phyloP scores from a whole-genome alignment of 1,284 basidiomycete species.

The Austroboletus olivaceoglutinosus region DNA sequence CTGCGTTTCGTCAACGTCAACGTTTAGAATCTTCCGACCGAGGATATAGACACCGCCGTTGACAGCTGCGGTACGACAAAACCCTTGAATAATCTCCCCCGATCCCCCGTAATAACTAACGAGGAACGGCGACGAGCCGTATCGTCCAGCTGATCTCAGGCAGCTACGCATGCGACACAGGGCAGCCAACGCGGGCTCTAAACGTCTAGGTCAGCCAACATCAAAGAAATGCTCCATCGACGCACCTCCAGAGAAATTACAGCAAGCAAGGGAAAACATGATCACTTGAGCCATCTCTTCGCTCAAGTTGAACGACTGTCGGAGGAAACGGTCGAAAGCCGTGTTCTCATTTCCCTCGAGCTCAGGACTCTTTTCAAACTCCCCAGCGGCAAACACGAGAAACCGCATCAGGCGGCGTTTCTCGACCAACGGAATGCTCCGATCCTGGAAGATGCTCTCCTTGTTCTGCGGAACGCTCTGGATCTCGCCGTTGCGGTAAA shows the following conservation, averaged over 20 bases:
- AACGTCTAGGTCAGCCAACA: slow-evolving; percentile 4
- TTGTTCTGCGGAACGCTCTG: slow-evolving; percentile 85
- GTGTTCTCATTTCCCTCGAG: slow-evolving; percentile 54
- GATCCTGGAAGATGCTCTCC: slow-evolving; percentile 91
- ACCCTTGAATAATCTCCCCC: slow-evolving; percentile 92
- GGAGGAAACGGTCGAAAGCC: slow-evolving; percentile 63
- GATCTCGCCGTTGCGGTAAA: slow-evolving; percentile 53
- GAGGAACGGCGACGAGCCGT: slow-evolving; percentile 89
- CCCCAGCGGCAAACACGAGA: slow-evolving; percentile 74
- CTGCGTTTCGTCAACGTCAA: slow-evolving; percentile 31
- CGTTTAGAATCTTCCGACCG: slow-evolving; percentile 52
- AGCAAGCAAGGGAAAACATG: slow-evolving; percentile 73
- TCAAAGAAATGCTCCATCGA: neutral
- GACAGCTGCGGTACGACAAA: slow-evolving; percentile 87
- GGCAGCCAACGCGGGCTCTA: slow-evolving; percentile 65
- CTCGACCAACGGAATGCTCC: slow-evolving; percentile 74
- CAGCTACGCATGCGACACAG: slow-evolving; percentile 69
- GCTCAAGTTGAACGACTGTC: slow-evolving; percentile 60
- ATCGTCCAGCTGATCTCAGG: slow-evolving; percentile 80
- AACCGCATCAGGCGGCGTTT: slow-evolving; percentile 95
- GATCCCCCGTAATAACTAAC: slow-evolving; percentile 93
- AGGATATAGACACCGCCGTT: slow-evolving; percentile 84
- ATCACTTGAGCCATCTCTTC: slow-evolving; percentile 59
- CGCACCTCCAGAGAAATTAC: slow-evolving; percentile 52
- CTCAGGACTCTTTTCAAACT: slow-evolving; percentile 67